phyloP scores from a whole-genome alignment of 345 rosid genomes.

The Bruguiera sexangula region DNA sequence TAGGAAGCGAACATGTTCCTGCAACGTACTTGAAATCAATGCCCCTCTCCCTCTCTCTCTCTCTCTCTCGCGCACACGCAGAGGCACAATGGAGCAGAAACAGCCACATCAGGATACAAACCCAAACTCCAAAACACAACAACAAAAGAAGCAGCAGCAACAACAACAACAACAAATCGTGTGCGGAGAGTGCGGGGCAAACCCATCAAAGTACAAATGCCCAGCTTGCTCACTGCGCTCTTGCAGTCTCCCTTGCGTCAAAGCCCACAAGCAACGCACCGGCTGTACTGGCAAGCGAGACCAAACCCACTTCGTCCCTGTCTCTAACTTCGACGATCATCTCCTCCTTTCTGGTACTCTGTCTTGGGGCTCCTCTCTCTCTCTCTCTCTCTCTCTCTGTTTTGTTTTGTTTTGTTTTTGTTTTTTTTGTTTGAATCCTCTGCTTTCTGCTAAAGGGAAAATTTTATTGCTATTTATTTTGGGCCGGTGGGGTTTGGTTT shows the following conservation, averaged over 20 bases:
- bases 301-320: constrained; percentile 50
- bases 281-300: constrained; percentile 69
- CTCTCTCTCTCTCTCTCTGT: background rate
- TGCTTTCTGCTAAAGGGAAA: too few relatives aligned
- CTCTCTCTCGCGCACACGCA: too few relatives aligned
- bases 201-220: constrained; percentile 69
- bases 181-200: constrained; percentile 65
- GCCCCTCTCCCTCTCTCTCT: too few relatives aligned
- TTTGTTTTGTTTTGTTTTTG: background rate
- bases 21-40: too few relatives aligned
- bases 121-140: too few relatives aligned
- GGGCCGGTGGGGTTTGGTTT: too few relatives aligned
- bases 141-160: background rate
- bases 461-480: too few relatives aligned
- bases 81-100: too few relatives aligned
- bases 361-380: too few relatives aligned
- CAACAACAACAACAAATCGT: background rate
- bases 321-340: constrained; percentile 62
- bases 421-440: too few relatives aligned
- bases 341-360: constrained; percentile 69
- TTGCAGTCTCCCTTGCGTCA: constrained; percentile 75
- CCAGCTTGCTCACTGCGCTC: constrained; percentile 81
- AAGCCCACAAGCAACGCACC: constrained; percentile 76
- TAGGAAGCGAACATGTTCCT: too few relatives aligned
- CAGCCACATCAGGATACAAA: too few relatives aligned